phyloP scores from a whole-genome alignment of 345 rosid species.

The Bretschneidera sinensis region DNA sequence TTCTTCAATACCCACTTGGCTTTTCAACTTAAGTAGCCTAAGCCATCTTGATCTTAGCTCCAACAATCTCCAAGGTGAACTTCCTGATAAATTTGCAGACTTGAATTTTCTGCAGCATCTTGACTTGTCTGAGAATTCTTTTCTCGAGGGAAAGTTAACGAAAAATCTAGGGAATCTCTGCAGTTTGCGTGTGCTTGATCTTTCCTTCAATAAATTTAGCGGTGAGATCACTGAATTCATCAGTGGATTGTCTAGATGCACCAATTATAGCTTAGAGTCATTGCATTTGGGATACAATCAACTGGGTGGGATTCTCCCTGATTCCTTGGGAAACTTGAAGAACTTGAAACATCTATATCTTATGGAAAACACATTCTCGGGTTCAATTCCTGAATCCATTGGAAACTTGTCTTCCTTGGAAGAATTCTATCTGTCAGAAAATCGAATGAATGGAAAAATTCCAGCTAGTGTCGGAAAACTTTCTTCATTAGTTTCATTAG shows the following conservation, averaged over 20 bases:
- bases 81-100: conserved; percentile 3
- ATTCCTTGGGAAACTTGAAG: conserved; percentile 11
- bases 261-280: conserved; percentile 13
- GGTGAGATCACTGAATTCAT: conserved; percentile 13
- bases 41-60: neutral
- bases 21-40: neutral
- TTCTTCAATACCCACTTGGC: neutral
- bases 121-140: neutral
- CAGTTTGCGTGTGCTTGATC: conserved; percentile 10
- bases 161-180: conserved; percentile 13
- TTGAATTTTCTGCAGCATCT: neutral
- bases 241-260: conserved; percentile 12
- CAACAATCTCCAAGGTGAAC: neutral
- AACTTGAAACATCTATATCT: conserved; percentile 2
- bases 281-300: conserved; percentile 20
- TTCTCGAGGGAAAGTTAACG: neutral
- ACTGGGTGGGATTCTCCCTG: conserved; percentile 17
- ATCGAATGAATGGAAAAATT: conserved; percentile 15
- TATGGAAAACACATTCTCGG: neutral
- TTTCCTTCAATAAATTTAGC: conserved; percentile 13
- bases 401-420: conserved; percentile 18
- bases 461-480: conserved; percentile 20
- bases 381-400: conserved; percentile 19
- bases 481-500: conserved; percentile 8
- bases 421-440: conserved; percentile 5